Conservation (phyloP, 1,284 basidiomycete genomes). For the Schizopora paradoxa region DNA sequence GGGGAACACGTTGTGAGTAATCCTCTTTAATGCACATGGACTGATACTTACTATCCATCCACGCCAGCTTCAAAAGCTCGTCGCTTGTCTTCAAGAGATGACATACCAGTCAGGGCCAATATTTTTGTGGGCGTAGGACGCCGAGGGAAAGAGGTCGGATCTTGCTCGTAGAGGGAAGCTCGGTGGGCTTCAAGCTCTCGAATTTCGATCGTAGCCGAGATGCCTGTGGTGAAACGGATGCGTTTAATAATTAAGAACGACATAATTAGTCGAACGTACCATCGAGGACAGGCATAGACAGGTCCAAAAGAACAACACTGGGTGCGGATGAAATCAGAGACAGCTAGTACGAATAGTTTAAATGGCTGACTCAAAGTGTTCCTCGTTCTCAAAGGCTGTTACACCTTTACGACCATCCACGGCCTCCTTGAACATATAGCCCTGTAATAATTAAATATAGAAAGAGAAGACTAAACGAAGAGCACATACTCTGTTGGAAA, state of each 20-base stretch:
- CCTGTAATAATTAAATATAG: slow-evolving; percentile 36
- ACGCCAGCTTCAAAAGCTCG: slow-evolving; percentile 90
- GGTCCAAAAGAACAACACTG: slow-evolving; percentile 81
- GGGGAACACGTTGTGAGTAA: background rate
- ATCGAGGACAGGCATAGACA: slow-evolving; percentile 92
- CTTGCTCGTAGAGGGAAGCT: slow-evolving; percentile 19
- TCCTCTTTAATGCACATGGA: background rate
- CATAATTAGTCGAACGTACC: slow-evolving; percentile 47
- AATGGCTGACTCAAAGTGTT: slow-evolving; percentile 69
- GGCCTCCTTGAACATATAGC: slow-evolving; percentile 75
- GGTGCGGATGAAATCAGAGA: slow-evolving; percentile 13
- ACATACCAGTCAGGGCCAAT: slow-evolving; percentile 89
- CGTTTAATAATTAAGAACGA: background rate
- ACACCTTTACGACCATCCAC: slow-evolving; percentile 84
- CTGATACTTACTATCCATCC: slow-evolving; percentile 81
- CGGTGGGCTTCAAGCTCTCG: slow-evolving; percentile 69
- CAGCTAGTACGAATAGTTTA: slow-evolving; percentile 2
- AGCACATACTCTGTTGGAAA: slow-evolving; percentile 61
- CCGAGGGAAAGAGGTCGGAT: slow-evolving; percentile 21
- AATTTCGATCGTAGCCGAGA: slow-evolving; percentile 82
- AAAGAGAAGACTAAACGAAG: slow-evolving; percentile 4
- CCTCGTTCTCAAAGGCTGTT: slow-evolving; percentile 61
- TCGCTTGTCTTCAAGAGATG: slow-evolving; percentile 87
- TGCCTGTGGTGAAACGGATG: slow-evolving; percentile 37
- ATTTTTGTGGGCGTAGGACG: slow-evolving; percentile 52